Percentiles rank a stretch among this genome's conserved stretches.
Conservation (phyloP, 2,329 filamentous ascomycete species). For the Metarhizium guizhouense region DNA sequence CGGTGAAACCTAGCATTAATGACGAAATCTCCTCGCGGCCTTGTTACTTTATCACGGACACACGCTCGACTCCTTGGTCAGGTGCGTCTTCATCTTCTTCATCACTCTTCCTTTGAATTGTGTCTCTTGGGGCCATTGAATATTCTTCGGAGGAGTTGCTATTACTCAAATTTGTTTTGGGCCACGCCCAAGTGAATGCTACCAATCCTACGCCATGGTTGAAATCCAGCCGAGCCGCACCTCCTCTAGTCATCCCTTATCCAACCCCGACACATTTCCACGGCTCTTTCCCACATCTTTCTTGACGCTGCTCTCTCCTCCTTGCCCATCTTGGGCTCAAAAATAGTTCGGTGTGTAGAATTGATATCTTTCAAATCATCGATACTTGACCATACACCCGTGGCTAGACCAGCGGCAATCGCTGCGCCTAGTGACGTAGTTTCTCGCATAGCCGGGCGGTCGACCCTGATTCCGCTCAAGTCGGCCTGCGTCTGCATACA, state of each 20-base stretch:
- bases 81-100: neutral
- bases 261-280: constrained; percentile 51
- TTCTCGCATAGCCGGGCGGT: constrained; percentile 81
- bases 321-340: constrained; percentile 54
- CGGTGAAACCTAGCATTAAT: neutral
- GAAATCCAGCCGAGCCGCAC: neutral
- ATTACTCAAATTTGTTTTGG: neutral
- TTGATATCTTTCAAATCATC: constrained; percentile 68
- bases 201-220: neutral
- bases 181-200: neutral
- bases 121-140: neutral
- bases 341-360: constrained; percentile 57
- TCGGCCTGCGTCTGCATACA: constrained; percentile 91
- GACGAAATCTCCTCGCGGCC: neutral
- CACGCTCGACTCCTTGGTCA: neutral
- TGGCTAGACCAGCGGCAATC: constrained; percentile 80
- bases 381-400: constrained; percentile 68
- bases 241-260: constrained; percentile 22
- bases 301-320: constrained; percentile 32
- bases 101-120: neutral
- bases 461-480: constrained; percentile 71
- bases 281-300: constrained; percentile 46
- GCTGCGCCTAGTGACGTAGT: constrained; percentile 83
- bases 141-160: neutral
- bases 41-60: neutral